These are phyloP conservation scores for Phialemonium atrogriseum DNA, from an alignment of 2,329 filamentous ascomycete genomes.

Conservation along the genomic window DNA sequence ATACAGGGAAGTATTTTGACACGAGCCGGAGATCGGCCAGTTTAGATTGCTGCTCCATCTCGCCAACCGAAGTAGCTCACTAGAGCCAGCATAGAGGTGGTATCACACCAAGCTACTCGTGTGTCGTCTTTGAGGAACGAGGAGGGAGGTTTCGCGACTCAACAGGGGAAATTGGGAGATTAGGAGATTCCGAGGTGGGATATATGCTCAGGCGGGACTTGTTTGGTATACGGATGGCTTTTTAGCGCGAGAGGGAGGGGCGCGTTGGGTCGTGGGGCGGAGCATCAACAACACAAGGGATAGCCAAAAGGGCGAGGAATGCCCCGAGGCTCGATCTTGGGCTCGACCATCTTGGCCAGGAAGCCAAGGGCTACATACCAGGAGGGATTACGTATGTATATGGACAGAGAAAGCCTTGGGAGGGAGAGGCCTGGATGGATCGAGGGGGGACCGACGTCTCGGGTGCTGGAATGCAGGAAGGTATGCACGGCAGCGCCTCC, in stretches of 20 bases:
- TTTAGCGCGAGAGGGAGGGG: neutral
- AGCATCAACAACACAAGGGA: constrained; percentile 4
- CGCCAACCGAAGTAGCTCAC: too few relatives aligned
- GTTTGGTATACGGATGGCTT: constrained; percentile 1
- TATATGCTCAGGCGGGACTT: neutral
- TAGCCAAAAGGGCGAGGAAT: constrained; percentile 6
- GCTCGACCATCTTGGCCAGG: too few relatives aligned
- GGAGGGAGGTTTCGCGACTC: too few relatives aligned
- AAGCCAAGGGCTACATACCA: too few relatives aligned
- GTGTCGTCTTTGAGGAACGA: constrained; percentile 2
- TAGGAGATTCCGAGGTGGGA: too few relatives aligned
- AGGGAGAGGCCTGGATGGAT: too few relatives aligned
- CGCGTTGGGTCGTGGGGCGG: too few relatives aligned
- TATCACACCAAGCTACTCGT: constrained; percentile 1
- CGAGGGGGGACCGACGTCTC: constrained; percentile 1
- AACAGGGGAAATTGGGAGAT: too few relatives aligned
- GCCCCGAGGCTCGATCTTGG: constrained; percentile 2
- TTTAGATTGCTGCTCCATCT: constrained; percentile 5
- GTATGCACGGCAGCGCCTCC: too few relatives aligned
- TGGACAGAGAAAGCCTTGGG: constrained; percentile 1
- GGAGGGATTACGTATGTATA: too few relatives aligned
- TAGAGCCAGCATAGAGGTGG: too few relatives aligned
- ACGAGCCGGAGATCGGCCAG: constrained; percentile 6
- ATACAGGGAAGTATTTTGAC: constrained; percentile 3
- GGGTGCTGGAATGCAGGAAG: constrained; percentile 1